phyloP scores from a whole-genome alignment of 108 stramenopile genomes.

The Skeletonema menzelii region DNA sequence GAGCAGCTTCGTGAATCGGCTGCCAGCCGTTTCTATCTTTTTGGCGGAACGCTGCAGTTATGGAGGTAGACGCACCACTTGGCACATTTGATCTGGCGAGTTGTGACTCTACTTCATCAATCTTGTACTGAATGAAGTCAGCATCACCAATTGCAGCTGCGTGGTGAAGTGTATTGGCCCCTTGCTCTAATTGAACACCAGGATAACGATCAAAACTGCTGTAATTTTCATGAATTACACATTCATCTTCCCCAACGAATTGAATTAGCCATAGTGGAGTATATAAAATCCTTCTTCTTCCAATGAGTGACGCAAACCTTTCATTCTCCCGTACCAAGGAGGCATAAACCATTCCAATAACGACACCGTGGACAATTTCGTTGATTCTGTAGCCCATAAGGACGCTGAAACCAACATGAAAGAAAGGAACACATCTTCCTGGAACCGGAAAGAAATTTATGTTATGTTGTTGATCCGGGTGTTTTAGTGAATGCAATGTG shows the following conservation, averaged over 20 bases:
- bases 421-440: slow-evolving; percentile 37
- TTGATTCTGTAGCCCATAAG: slow-evolving; percentile 39
- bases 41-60: slow-evolving; percentile 26
- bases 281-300: slow-evolving; percentile 26
- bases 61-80: background rate
- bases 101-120: slow-evolving; percentile 14
- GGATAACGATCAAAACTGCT: slow-evolving; percentile 26
- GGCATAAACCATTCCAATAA: slow-evolving; percentile 17
- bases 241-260: slow-evolving; percentile 22
- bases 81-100: background rate
- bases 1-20: slow-evolving; percentile 44
- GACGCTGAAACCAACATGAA: slow-evolving; percentile 31
- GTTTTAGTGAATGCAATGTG: slow-evolving; percentile 16
- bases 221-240: background rate
- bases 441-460: slow-evolving; percentile 46
- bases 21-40: slow-evolving; percentile 48
- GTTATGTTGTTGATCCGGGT: slow-evolving; percentile 24
- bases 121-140: slow-evolving; percentile 1
- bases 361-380: slow-evolving; percentile 33
- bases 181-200: slow-evolving; percentile 22
- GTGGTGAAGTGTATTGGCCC: slow-evolving; percentile 25
- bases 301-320: slow-evolving; percentile 11
- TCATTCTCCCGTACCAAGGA: slow-evolving; percentile 26
- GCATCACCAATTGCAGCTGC: slow-evolving; percentile 29
- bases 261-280: slow-evolving; percentile 17